These are phyloP conservation scores for Tremella yokohamensis DNA, from an alignment of 768 basidiomycete genomes.

Conservation along the genomic window DNA sequence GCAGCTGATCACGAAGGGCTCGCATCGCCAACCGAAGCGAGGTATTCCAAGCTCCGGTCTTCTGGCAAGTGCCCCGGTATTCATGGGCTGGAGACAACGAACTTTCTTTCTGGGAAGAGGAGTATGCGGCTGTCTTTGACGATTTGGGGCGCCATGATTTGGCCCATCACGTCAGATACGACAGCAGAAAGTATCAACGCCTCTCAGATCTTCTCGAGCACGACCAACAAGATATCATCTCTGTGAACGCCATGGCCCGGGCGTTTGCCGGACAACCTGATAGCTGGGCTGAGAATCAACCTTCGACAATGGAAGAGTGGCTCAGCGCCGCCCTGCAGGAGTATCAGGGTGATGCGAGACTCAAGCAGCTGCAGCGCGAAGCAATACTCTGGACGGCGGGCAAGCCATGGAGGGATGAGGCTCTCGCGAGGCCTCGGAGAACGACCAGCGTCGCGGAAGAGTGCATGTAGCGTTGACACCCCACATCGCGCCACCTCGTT, in stretches of 20 bases:
- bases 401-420: no score
- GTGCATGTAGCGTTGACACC: no score
- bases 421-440: no score
- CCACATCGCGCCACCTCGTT: no score
- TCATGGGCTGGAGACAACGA: not conserved
- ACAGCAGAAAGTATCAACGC: conserved; percentile 3
- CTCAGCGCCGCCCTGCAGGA: no score
- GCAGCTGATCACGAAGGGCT: not conserved
- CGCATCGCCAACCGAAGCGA: not conserved
- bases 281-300: not conserved
- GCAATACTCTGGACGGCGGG: no score
- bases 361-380: no score
- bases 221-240: not conserved
- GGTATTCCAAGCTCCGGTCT: not conserved
- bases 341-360: no score
- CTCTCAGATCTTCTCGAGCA: conserved; percentile 1
- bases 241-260: not conserved
- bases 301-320: conserved; percentile 8
- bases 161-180: not conserved
- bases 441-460: no score
- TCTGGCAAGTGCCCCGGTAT: not conserved
- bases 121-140: not conserved
- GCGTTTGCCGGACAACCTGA: conserved; percentile 2
- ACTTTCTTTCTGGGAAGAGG: not conserved
- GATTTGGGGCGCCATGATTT: not conserved